Evolutionary conservation across 257 asterid species (phyloP).

Genomic region (Avicennia marina): DNA sequence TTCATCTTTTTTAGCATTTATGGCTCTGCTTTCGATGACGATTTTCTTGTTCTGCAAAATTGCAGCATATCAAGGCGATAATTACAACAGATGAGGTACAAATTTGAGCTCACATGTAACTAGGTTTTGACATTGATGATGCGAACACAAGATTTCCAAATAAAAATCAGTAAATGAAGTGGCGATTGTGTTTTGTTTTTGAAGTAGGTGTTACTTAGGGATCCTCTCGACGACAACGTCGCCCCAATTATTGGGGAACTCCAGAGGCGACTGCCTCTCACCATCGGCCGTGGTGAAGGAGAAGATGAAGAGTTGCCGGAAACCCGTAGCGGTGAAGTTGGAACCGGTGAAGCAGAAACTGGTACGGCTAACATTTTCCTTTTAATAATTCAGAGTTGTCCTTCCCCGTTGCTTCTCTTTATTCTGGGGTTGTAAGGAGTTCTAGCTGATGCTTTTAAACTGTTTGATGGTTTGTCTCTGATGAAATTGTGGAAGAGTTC

Average conservation of each 20-base stretch:
- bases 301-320: conserved; percentile 63
- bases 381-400: too few species aligned
- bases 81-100: conserved; percentile 79
- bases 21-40: background rate
- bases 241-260: conserved; percentile 78
- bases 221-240: conserved; percentile 73
- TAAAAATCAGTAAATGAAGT: too few species aligned
- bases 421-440: too few species aligned
- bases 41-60: background rate
- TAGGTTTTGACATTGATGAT: background rate
- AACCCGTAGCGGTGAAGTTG: conserved; percentile 30
- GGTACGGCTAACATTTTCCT: conserved; percentile 24
- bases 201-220: conserved; percentile 67
- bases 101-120: background rate
- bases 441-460: background rate
- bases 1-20: background rate
- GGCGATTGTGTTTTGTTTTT: background rate
- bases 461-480: background rate
- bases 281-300: conserved; percentile 47
- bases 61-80: conserved; percentile 95
- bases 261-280: conserved; percentile 64
- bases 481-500: conserved; percentile 40
- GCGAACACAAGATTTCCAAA: too few species aligned
- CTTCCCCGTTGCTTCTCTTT: too few species aligned
- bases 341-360: conserved; percentile 37